Conservation (phyloP, 2,329 filamentous ascomycete genomes). For the Apiospora kogelbergensis region DNA sequence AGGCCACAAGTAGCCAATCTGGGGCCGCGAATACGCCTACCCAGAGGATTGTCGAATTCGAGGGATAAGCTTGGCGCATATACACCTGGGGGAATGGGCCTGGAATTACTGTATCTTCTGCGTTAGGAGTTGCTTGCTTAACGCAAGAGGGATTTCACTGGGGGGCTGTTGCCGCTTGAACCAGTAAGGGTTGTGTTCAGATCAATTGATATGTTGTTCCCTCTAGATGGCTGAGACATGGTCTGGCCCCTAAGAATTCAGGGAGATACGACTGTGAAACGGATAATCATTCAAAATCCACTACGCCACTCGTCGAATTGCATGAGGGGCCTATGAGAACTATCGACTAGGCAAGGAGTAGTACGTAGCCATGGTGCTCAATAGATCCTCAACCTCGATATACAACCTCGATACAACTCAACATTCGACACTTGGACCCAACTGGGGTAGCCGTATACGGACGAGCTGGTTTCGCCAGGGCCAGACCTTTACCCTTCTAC, state of each 20-base stretch:
- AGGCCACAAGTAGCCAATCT: constrained; percentile 21
- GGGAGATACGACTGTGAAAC: not conserved
- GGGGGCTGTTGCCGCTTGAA: constrained; percentile 14
- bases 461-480: not conserved
- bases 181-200: constrained; percentile 21
- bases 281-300: not conserved
- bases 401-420: no score
- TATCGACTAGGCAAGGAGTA: not conserved
- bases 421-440: not conserved
- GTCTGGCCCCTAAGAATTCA: constrained; percentile 18
- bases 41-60: constrained; percentile 47
- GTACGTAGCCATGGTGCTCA: not conserved
- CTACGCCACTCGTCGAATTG: not conserved
- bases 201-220: constrained; percentile 17
- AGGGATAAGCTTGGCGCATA: constrained; percentile 31
- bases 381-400: not conserved
- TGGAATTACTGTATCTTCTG: constrained; percentile 25
- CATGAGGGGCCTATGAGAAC: not conserved
- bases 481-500: not conserved
- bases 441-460: not conserved
- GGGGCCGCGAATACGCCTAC: constrained; percentile 28
- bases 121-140: constrained; percentile 18
- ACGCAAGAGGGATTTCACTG: constrained; percentile 6
- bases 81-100: constrained; percentile 20
- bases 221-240: constrained; percentile 23